Evolutionary conservation across 169 alveolate genomes (phyloP).

Genomic region (Cryptosporidium sp.): DNA sequence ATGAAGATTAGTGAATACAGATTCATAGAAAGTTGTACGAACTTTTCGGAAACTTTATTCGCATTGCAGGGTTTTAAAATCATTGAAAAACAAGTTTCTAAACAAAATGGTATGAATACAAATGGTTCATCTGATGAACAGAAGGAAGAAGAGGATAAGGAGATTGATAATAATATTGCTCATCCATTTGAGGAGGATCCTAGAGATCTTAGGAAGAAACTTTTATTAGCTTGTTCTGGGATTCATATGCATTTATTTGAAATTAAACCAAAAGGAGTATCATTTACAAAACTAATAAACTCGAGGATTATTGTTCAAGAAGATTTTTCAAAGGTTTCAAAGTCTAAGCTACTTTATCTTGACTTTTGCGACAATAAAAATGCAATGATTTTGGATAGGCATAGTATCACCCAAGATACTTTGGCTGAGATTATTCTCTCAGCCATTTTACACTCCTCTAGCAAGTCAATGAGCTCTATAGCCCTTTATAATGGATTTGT

Average conservation of each 20-base stretch:
- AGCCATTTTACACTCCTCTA: neutral
- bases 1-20: neutral
- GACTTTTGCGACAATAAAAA: conserved; percentile 12
- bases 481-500: conserved; percentile 11
- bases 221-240: conserved; percentile 18
- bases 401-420: conserved; percentile 27
- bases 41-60: conserved; percentile 34
- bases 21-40: conserved; percentile 63
- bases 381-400: neutral
- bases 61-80: conserved; percentile 12
- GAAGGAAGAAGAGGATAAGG: neutral
- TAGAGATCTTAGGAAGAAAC: conserved; percentile 9
- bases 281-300: conserved; percentile 2
- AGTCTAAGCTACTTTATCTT: neutral
- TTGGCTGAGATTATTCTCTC: conserved; percentile 50
- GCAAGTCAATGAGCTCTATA: conserved; percentile 25
- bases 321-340: neutral
- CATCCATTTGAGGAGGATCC: neutral
- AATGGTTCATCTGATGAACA: neutral
- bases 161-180: neutral
- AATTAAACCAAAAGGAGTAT: conserved; percentile 17
- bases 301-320: neutral
- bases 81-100: neutral
- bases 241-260: conserved; percentile 31
- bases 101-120: neutral